phyloP scores from a whole-genome alignment of 306 rosid genomes.

The Lupinus albus region DNA sequence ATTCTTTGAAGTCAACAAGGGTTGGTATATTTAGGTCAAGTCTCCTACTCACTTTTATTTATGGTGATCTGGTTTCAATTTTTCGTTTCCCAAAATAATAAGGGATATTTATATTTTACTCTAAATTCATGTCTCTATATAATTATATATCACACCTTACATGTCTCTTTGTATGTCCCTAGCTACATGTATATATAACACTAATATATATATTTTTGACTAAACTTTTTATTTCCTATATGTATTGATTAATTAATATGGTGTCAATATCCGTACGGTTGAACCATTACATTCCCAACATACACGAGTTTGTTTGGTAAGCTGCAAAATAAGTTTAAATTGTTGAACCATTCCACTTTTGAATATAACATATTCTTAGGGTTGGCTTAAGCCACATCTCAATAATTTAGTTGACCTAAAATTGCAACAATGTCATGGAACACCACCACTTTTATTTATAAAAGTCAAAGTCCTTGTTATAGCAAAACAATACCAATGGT shows the following conservation, averaged over 20 bases:
- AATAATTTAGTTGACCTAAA: not conserved
- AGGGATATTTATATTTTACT: no score
- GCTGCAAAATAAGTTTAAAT: not conserved
- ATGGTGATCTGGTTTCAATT: no score
- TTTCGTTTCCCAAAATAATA: no score
- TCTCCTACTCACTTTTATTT: no score
- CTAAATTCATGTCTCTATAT: no score
- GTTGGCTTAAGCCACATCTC: not conserved
- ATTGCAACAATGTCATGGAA: not conserved
- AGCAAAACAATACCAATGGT: not conserved
- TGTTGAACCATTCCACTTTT: slow-evolving; percentile 35
- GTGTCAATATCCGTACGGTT: not conserved
- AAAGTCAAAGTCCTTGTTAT: not conserved
- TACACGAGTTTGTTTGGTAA: not conserved
- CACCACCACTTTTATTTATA: not conserved
- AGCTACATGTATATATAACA: no score
- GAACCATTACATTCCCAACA: not conserved
- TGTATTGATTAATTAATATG: not conserved
- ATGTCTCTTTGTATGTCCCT: no score
- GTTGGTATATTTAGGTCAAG: no score
- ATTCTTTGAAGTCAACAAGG: no score
- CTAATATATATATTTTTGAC: no score
- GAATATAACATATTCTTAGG: not conserved
- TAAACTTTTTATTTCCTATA: not conserved
- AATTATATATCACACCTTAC: no score